Base-by-base conservation (phyloP, 2,329 filamentous ascomycete genomes). In the Sporothrix globosa region DNA sequence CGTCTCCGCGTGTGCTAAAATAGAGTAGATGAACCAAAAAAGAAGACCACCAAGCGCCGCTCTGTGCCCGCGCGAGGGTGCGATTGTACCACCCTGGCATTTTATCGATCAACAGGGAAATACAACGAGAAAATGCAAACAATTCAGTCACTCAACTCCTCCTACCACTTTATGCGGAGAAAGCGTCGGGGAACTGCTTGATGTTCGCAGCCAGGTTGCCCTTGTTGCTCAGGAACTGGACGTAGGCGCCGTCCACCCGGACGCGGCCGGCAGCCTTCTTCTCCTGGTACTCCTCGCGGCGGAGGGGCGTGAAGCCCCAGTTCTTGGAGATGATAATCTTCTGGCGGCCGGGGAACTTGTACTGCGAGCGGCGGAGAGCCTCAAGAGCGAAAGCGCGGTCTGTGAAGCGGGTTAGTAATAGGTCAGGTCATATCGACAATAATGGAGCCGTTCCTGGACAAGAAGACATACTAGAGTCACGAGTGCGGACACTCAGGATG, bases 251-350 rank as follows among this genome's bases (percentile, higher is more conserved):
- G 80, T 99, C 96, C 78, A 96, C 91, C 88, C 95, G 92, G 86
- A 99, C 91, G 82, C 90, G 91, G 82, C 96, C 96, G 80, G 91
- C 91, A 82, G 93, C 88, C 90, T 97, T 96, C 87, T 95, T 92
- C 84, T 93, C 89, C 82, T 97, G 87, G 87, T 98, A 99, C 84
- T 99, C 96, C 78, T 98, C 96, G 79, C 96, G 94, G 81, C 93
- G 91, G 80, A 99, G 92, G 82, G 94, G 94, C 75, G 96, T 99
- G 92, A 99, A 99, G 78, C 96, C 96, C 96, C 96, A 99, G 91
- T 99, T 99, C 93, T 98, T 99, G 88, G 92, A 96, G 86, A 98
- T 91, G 81, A 99, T 97, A 87, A 99, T 98, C 93, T 99, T 99
- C 90, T 99, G 96, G 86, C 96, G 95, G 84, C 96, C 96, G 77